Base-by-base conservation (phyloP, 179 eudicot species). In the Spergularia azorica region DNA sequence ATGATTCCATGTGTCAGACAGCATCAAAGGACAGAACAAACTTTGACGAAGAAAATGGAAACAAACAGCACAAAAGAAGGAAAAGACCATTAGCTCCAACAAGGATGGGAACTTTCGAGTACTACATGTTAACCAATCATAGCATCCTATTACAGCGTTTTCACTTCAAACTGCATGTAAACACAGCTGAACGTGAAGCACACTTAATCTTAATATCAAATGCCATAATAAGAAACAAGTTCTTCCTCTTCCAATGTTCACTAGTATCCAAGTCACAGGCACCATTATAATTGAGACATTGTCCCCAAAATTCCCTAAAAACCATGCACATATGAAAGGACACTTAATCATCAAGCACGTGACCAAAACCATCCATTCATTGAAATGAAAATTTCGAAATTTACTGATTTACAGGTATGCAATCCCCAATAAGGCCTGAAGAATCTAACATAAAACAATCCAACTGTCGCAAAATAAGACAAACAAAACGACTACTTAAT, bases 1-100 rank as follows among this genome's bases (percentile, higher is more conserved):
- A 26, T 38, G 18, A 64, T 36, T 17, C 16, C 68, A 36, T 5
- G 50, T 41, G 38, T 43, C 7, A 66, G 26, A 16, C 46, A n/a
- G 9, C 70, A 43, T 64, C 6, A 64, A 51, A 64, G 50, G 68
- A 12, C 56, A 11, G 56, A 17, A 12, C 18, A 66, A 13, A 46
- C 26, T 67, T 18, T 67, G 71, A 67, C 9, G 71, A 17, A 14
- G 56, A 18, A 18, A 46, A 32, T 67, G 69, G 69, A 65, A 32
- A 58, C 17, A 11, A 32, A 63, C 32, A 36, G 69, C 21, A 65
- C 32, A 43, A 41, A 6, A 39, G 52, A 38, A 60, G 64, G 64
- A 20, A 6, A 65, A 65, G 21, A 65, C 16, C 16, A 15, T 16
- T 65, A 65, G 48, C 46, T 65, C 6, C 41, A 65, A 39, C 20